These are phyloP conservation scores for Pseudonitzschia delicatissima DNA, from an alignment of 108 stramenopile species.

Conservation along the genomic window DNA sequence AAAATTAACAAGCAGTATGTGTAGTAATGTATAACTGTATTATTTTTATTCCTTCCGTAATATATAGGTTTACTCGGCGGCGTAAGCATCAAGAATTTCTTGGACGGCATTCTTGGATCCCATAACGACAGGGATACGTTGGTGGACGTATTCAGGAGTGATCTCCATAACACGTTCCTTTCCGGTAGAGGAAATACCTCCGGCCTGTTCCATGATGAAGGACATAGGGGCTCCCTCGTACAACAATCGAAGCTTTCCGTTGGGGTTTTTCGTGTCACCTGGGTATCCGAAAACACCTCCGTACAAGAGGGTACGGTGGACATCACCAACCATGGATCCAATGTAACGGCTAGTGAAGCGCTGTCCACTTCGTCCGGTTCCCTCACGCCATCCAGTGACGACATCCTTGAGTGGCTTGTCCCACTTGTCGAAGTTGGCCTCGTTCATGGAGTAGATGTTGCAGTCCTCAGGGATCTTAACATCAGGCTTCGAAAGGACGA, in stretches of 20 bases:
- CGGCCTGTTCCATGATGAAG: slow-evolving; percentile 94
- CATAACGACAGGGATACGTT: slow-evolving; percentile 79
- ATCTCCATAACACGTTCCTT: slow-evolving; percentile 65
- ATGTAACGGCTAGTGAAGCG: slow-evolving; percentile 88
- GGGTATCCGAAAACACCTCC: slow-evolving; percentile 98
- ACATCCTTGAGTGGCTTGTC: slow-evolving; percentile 69
- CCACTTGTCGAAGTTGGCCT: slow-evolving; percentile 92
- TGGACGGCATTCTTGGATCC: slow-evolving; percentile 76
- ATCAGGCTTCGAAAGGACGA: slow-evolving; percentile 88
- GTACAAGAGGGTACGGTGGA: slow-evolving; percentile 97
- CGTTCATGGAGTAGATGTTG: slow-evolving; percentile 92
- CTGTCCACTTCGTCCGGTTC: slow-evolving; percentile 55
- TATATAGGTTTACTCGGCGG: slow-evolving; percentile 12
- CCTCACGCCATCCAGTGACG: slow-evolving; percentile 70
- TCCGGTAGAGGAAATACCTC: slow-evolving; percentile 78
- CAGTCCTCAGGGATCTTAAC: slow-evolving; percentile 82
- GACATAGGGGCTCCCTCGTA: slow-evolving; percentile 97
- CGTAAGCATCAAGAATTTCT: slow-evolving; percentile 65
- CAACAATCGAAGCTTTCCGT: slow-evolving; percentile 84
- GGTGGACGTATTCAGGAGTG: slow-evolving; percentile 68
- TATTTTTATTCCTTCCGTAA: not conserved
- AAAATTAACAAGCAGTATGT: too few relatives aligned
- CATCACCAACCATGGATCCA: slow-evolving; percentile 98
- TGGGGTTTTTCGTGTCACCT: slow-evolving; percentile 76
- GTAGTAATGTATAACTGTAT: too few relatives aligned